phyloP scores from a whole-genome alignment of 139 green algal genomes.

The Micractinium sp. region DNA sequence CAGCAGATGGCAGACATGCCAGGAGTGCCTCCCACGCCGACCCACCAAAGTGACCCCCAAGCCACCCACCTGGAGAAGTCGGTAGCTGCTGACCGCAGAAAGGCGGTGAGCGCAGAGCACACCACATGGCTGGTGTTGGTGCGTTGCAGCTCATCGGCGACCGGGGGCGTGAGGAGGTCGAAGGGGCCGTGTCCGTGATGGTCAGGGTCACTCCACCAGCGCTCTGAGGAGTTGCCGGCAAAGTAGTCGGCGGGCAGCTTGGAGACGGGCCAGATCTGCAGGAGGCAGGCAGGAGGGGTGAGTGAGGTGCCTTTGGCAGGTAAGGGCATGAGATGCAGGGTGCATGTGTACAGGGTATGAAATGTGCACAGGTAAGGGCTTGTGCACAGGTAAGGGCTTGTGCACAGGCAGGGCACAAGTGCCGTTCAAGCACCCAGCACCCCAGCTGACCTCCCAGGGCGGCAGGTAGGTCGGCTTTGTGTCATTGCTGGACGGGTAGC shows the following conservation, averaged over 20 bases:
- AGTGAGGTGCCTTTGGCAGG: background rate
- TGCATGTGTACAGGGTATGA: no score
- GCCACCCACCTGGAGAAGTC: background rate
- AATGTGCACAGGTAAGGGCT: background rate
- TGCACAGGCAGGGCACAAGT: background rate
- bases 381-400: no score
- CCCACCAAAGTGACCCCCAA: background rate
- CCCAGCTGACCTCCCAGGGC: background rate
- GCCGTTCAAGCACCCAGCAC: background rate
- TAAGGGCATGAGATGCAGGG: background rate
- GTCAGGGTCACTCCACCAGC: background rate
- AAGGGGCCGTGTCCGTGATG: background rate
- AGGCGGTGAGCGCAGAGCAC: background rate
- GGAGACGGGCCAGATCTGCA: background rate
- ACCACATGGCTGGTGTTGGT: background rate
- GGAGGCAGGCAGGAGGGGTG: background rate
- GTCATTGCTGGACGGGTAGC: background rate
- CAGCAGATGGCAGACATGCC: no score
- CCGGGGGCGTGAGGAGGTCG: background rate
- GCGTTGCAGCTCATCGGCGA: background rate
- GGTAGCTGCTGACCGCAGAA: background rate
- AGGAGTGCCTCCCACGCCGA: no score
- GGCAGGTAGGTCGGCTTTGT: background rate
- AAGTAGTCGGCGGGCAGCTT: background rate
- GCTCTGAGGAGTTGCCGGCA: background rate